phyloP scores from a whole-genome alignment of 2,329 filamentous ascomycete species.

The Stachybotrys echinatus region DNA sequence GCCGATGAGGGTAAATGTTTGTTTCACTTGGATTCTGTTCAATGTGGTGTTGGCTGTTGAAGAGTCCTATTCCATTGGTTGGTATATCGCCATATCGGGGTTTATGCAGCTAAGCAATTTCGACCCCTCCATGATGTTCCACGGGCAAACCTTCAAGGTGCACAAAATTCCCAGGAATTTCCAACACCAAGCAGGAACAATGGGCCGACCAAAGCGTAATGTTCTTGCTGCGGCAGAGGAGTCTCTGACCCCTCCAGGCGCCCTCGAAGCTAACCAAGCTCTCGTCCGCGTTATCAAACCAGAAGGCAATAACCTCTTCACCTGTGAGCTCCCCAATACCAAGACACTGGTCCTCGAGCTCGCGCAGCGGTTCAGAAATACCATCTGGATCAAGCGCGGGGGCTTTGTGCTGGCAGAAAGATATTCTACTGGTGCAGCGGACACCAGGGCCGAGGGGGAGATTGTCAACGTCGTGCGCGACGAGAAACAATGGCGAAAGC shows the following conservation, averaged over 20 bases:
- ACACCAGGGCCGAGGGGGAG: slow-evolving; percentile 78
- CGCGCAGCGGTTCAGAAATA: slow-evolving; percentile 78
- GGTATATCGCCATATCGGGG: background rate
- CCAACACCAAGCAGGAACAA: slow-evolving; percentile 8
- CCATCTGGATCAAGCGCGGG: slow-evolving; percentile 87
- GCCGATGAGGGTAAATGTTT: too few relatives aligned
- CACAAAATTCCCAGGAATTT: background rate
- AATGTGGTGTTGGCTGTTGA: background rate
- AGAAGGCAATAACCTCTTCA: slow-evolving; percentile 86
- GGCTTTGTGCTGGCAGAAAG: slow-evolving; percentile 80
- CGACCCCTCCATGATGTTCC: background rate
- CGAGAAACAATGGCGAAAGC: slow-evolving; percentile 88
- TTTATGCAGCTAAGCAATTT: background rate
- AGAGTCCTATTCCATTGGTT: background rate
- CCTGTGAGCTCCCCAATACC: slow-evolving; percentile 64
- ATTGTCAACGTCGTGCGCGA: slow-evolving; percentile 91
- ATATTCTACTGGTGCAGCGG: slow-evolving; percentile 57
- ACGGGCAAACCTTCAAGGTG: background rate
- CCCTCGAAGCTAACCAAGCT: slow-evolving; percentile 55
- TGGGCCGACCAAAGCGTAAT: slow-evolving; percentile 57
- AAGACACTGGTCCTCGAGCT: slow-evolving; percentile 72
- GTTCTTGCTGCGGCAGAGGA: slow-evolving; percentile 74
- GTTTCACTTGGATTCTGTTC: too few relatives aligned
- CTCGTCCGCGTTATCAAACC: slow-evolving; percentile 77
- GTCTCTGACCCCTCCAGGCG: slow-evolving; percentile 52